Evolutionary conservation across 305 asterid genomes (phyloP).

Genomic region (Withania somnifera): DNA sequence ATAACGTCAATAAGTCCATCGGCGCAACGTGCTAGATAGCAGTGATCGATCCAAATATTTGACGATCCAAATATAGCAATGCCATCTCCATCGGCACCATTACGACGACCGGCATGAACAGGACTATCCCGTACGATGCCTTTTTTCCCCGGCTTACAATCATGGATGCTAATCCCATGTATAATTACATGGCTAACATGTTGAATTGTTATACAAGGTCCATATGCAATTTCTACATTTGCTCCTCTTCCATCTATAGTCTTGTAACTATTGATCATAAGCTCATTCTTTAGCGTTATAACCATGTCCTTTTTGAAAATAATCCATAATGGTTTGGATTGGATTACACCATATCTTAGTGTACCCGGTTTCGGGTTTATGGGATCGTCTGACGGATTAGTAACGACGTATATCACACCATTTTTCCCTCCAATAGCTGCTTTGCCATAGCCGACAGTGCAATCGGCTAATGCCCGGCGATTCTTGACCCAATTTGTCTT

Average conservation of each 20-base stretch:
- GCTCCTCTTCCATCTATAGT: conserved; percentile 78
- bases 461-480: conserved; percentile 54
- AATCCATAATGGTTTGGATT: conserved; percentile 52
- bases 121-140: conserved; percentile 42
- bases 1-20: conserved; percentile 67
- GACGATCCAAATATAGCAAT: conserved; percentile 36
- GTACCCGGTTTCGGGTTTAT: conserved; percentile 49
- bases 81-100: conserved; percentile 60
- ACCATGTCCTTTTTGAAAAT: conserved; percentile 43
- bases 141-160: conserved; percentile 48
- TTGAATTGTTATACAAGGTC: conserved; percentile 54
- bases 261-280: conserved; percentile 51
- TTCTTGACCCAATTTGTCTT: conserved; percentile 43
- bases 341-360: conserved; percentile 56
- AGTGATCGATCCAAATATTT: conserved; percentile 61
- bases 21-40: conserved; percentile 33
- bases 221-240: conserved; percentile 44
- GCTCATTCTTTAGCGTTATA: conserved; percentile 41
- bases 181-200: conserved; percentile 42
- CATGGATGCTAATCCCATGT: conserved; percentile 54
- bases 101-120: conserved; percentile 36
- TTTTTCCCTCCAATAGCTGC: conserved; percentile 42
- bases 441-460: conserved; percentile 54
- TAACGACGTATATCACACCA: conserved; percentile 42
- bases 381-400: conserved; percentile 50